Evolutionary conservation across 129 eudicot genomes (phyloP).

Genomic region (Logfia minima): DNA sequence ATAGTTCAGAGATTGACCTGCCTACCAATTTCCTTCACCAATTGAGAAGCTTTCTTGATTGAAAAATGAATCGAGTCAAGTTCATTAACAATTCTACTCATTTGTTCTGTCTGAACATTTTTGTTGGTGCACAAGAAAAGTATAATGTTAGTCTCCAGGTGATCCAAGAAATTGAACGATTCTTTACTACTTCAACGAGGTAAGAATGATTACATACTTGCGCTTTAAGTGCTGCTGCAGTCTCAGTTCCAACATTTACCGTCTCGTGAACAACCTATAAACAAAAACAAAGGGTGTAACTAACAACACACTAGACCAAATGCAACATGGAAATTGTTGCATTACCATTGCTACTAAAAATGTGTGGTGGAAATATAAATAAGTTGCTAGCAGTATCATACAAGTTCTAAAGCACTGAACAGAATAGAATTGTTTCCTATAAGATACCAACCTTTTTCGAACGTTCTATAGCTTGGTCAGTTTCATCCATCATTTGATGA

Average conservation of each 20-base stretch:
- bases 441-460: slow-evolving; percentile 65
- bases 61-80: slow-evolving; percentile 92
- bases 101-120: slow-evolving; percentile 86
- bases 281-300: slow-evolving; percentile 5
- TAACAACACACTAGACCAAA: slow-evolving; percentile 6
- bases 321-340: slow-evolving; percentile 7
- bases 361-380: not conserved
- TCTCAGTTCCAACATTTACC: slow-evolving; percentile 82
- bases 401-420: not conserved
- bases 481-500: slow-evolving; percentile 89
- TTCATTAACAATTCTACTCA: slow-evolving; percentile 94
- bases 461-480: slow-evolving; percentile 94
- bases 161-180: not conserved
- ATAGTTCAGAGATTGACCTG: slow-evolving; percentile 75
- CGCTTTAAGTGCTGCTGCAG: slow-evolving; percentile 93
- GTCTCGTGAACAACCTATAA: slow-evolving; percentile 82
- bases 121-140: not conserved
- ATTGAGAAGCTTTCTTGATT: slow-evolving; percentile 87
- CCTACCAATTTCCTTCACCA: slow-evolving; percentile 98
- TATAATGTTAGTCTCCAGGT: slow-evolving; percentile 25
- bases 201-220: slow-evolving; percentile 51
- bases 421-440: not conserved
- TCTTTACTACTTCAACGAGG: slow-evolving; percentile 1
- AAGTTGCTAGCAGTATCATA: not conserved
- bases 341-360: not conserved